phyloP scores from a whole-genome alignment of 352 stramenopile genomes.

The Globisporangium barbulae region DNA sequence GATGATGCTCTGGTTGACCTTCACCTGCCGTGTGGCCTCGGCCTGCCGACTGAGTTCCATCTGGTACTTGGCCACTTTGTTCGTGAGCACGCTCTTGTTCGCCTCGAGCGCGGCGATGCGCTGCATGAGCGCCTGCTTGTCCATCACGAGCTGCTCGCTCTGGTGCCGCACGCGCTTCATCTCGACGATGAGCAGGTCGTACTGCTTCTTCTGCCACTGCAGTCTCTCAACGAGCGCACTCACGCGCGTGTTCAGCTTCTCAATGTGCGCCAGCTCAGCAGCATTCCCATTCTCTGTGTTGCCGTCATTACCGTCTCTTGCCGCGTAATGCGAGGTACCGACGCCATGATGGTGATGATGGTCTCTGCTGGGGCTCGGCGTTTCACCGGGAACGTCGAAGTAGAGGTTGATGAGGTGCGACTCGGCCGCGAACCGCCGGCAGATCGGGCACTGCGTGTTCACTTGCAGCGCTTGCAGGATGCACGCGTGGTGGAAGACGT shows the following conservation, averaged over 20 bases:
- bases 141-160: constrained; percentile 55
- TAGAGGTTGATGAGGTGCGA: constrained; percentile 61
- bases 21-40: constrained; percentile 40
- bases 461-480: constrained; percentile 73
- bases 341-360: not conserved
- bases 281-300: not conserved
- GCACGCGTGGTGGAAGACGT: constrained; percentile 72
- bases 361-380: not conserved
- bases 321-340: not conserved
- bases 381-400: constrained; percentile 45
- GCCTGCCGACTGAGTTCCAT: constrained; percentile 63
- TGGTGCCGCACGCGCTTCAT: constrained; percentile 55
- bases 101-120: constrained; percentile 42
- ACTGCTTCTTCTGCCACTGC: constrained; percentile 78
- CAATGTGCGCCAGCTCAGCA: constrained; percentile 22
- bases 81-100: constrained; percentile 54
- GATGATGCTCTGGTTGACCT: constrained; percentile 73
- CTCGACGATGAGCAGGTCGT: constrained; percentile 54
- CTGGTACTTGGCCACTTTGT: constrained; percentile 76
- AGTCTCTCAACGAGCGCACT: constrained; percentile 62
- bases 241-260: constrained; percentile 48
- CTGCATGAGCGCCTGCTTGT: constrained; percentile 63
- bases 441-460: constrained; percentile 73
- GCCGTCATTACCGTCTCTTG: not conserved
- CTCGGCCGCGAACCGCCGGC: constrained; percentile 39